Conservation (phyloP, 176 grass and related monocot genomes). For the Dactylis glomerata region DNA sequence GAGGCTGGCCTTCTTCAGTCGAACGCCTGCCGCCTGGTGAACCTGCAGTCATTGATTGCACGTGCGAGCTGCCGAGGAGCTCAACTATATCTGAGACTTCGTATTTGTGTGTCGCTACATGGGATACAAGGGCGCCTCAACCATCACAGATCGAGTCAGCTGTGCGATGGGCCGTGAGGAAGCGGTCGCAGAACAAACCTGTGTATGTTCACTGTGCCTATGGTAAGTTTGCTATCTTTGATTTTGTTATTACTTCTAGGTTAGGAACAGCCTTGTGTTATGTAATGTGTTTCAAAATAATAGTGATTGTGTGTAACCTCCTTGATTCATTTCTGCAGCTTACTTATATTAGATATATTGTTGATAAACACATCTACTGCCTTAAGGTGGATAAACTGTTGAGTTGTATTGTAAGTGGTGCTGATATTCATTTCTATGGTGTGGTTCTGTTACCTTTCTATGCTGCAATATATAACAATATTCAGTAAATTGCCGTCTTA, state of each 20-base stretch:
- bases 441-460: background rate
- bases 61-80: slow-evolving; percentile 83
- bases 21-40: slow-evolving; percentile 70
- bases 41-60: slow-evolving; percentile 84
- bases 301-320: background rate
- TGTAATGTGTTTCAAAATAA: background rate
- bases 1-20: slow-evolving; percentile 82
- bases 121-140: slow-evolving; percentile 80
- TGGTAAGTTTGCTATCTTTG: slow-evolving; percentile 47
- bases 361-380: slow-evolving; percentile 9
- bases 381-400: background rate
- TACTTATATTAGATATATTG: slow-evolving; percentile 21
- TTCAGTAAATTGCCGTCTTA: background rate
- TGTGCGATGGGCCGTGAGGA: slow-evolving; percentile 69
- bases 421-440: background rate
- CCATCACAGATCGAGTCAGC: slow-evolving; percentile 76
- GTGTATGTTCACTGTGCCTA: slow-evolving; percentile 91
- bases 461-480: background rate
- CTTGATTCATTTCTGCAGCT: background rate
- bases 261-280: slow-evolving; percentile 4
- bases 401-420: background rate
- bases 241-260: background rate
- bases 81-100: slow-evolving; percentile 43
- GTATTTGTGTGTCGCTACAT: slow-evolving; percentile 77
- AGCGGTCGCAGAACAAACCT: slow-evolving; percentile 60